Evolutionary conservation across 2,329 filamentous ascomycete genomes (phyloP), one percentile per base, ranked within the genome.

Genomic region (Cercospora citrullina): DNA sequence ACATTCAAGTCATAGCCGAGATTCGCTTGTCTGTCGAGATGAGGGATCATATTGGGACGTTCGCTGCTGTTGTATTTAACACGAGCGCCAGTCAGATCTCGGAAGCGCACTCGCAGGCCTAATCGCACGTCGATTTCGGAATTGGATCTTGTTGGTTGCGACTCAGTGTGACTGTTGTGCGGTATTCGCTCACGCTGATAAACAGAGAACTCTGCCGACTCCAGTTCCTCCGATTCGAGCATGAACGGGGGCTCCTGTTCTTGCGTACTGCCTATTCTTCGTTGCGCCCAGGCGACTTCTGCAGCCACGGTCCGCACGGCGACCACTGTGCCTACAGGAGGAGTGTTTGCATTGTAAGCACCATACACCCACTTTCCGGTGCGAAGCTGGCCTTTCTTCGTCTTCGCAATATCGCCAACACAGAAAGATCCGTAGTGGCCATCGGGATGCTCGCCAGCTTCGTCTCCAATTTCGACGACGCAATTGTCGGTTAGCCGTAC

Each of bases 1-100:
- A 87, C 81, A 68, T 89, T 89, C 70, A 88, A 76, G 71, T 89
- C 87, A 73, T 85, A 87, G 1, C 86, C 86, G 48, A 84, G 78
- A 8, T 82, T 83, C 23, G 84, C 79, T 3, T 81, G 80, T 9
- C 81, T 77, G 26, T 84, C 78, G 30, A 87, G 81, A 21, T 79
- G 79, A 14, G 78, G 77, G 51, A 86, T 76, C 45, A 77, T 80
- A 21, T 81, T 81, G 59, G 82, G 78, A 55, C 36, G 74, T 55
- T 26, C 75, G 0, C 77, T 72, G 5, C 78, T 78, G 63, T 82
- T 79, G 72, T 88, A 88, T 71, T 87, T 88, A 42, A 80, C 75
- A 26, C 81, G 80, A 5, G 86, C 86, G 45, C 74, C 80, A 1
- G 80, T 75, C 2, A 84, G 74, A 72, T 89, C 85, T 64, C 82